Percentiles rank a stretch among this genome's conserved stretches.
Conservation (phyloP, 768 basidiomycete genomes). For the Tricholoma bakamatsutake region DNA sequence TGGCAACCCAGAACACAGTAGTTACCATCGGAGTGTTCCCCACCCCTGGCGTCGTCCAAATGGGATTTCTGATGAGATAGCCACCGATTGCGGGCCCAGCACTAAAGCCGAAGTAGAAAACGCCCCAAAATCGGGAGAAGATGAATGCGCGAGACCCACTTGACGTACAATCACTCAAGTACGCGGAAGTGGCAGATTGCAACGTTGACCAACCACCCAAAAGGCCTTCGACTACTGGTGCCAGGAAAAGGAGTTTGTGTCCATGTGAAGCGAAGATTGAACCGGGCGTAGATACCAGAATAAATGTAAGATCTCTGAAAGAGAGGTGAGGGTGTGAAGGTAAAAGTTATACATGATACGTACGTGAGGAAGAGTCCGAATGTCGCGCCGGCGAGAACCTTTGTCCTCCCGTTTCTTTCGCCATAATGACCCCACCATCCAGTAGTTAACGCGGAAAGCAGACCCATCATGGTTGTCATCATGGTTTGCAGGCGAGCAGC, state of each 20-base stretch:
- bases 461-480: slow-evolving; percentile 75
- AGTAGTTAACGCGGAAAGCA: slow-evolving; percentile 78
- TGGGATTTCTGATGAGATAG: slow-evolving; percentile 39
- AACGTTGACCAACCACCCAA: slow-evolving; percentile 82
- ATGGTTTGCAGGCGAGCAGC: slow-evolving; percentile 69
- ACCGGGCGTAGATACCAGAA: slow-evolving; percentile 69
- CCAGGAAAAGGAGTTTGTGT: slow-evolving; percentile 70
- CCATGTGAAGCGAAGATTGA: slow-evolving; percentile 59
- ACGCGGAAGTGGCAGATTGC: slow-evolving; percentile 72
- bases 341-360: slow-evolving; percentile 12
- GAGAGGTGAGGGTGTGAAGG: background rate
- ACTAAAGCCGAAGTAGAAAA: slow-evolving; percentile 71
- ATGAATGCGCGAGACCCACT: slow-evolving; percentile 71
- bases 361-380: slow-evolving; percentile 48
- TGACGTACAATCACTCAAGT: slow-evolving; percentile 83
- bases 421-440: slow-evolving; percentile 88
- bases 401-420: slow-evolving; percentile 73
- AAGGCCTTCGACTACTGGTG: slow-evolving; percentile 77
- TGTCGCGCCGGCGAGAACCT: slow-evolving; percentile 66
- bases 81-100: slow-evolving; percentile 74
- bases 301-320: slow-evolving; percentile 74
- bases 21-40: slow-evolving; percentile 29
- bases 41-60: slow-evolving; percentile 13
- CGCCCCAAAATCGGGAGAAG: slow-evolving; percentile 71
- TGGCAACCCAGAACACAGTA: slow-evolving; percentile 43